phyloP scores from a whole-genome alignment of 176 grass and related monocot genomes.

The Aegilops speltoides region DNA sequence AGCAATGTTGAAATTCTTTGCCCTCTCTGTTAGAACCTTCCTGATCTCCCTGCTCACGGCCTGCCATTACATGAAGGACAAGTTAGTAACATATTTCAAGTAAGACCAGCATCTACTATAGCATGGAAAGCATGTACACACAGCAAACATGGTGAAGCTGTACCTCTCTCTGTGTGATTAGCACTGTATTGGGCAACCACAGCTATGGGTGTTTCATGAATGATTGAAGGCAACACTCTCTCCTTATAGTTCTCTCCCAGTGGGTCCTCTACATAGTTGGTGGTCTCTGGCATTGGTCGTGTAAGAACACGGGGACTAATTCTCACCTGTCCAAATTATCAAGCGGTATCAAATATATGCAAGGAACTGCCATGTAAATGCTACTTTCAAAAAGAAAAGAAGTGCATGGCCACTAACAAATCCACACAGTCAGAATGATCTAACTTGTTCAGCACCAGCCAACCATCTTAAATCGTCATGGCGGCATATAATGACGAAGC shows the following conservation, averaged over 20 bases:
- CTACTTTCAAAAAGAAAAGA: not conserved
- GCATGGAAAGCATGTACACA: not conserved
- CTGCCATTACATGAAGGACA: constrained; percentile 31
- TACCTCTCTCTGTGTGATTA: constrained; percentile 94
- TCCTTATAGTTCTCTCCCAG: constrained; percentile 86
- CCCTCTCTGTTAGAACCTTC: constrained; percentile 69
- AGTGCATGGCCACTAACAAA: not conserved
- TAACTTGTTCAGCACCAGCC: too few species aligned
- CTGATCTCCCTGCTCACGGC: constrained; percentile 79
- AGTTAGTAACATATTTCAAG: not conserved
- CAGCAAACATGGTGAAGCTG: not conserved
- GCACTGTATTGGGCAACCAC: constrained; percentile 94
- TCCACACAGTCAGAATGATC: not conserved
- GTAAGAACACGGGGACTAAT: constrained; percentile 90
- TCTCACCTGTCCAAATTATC: constrained; percentile 52
- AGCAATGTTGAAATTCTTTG: constrained; percentile 69
- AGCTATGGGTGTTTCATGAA: constrained; percentile 82
- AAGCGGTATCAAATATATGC: not conserved
- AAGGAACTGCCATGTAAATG: not conserved
- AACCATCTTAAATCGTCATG: too few species aligned
- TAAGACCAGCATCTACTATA: not conserved
- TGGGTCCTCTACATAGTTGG: constrained; percentile 72
- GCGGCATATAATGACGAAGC: too few species aligned
- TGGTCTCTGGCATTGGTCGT: constrained; percentile 63
- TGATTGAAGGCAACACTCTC: constrained; percentile 90